Conservation (phyloP, 169 alveolate species). For the Babesia divergens region DNA sequence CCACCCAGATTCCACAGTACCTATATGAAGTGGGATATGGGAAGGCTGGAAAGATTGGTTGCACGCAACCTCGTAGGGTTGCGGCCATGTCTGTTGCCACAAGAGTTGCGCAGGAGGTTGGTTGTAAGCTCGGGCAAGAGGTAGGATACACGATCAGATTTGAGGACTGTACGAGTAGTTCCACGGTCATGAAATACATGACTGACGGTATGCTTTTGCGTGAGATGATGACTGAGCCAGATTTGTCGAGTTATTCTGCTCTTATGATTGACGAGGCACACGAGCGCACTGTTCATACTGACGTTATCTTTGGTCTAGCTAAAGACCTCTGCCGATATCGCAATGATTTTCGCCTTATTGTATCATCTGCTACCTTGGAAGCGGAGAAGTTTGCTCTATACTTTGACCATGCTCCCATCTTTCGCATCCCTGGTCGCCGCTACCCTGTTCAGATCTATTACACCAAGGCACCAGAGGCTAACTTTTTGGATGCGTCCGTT, state of each 20-base stretch:
- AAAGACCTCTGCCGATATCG: constrained; percentile 89
- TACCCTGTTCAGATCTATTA: constrained; percentile 97
- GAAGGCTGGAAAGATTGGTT: constrained; percentile 92
- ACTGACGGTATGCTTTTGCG: constrained; percentile 99
- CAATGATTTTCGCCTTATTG: constrained; percentile 84
- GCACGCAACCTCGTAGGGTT: constrained; percentile 99
- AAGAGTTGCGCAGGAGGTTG: constrained; percentile 97
- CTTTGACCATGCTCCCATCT: constrained; percentile 94
- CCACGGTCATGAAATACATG: constrained; percentile 96
- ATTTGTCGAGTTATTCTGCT: constrained; percentile 88
- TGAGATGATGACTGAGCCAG: constrained; percentile 95
- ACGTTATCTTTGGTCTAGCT: constrained; percentile 95
- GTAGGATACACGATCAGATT: constrained; percentile 93
- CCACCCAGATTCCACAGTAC: constrained; percentile 98
- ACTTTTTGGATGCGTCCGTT: constrained; percentile 97
- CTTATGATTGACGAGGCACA: constrained; percentile 99
- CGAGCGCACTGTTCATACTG: constrained; percentile 99
- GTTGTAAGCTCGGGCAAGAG: constrained; percentile 95
- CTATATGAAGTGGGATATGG: constrained; percentile 95
- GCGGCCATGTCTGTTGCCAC: constrained; percentile 99
- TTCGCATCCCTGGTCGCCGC: constrained; percentile 94
- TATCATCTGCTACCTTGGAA: constrained; percentile 97
- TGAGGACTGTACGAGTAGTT: constrained; percentile 96
- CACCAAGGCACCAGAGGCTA: constrained; percentile 99
- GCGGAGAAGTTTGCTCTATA: constrained; percentile 96